These are phyloP conservation scores for Yamadazyma nakazawae DNA, from an alignment of 805 yeast genomes.

Conservation along the genomic window DNA sequence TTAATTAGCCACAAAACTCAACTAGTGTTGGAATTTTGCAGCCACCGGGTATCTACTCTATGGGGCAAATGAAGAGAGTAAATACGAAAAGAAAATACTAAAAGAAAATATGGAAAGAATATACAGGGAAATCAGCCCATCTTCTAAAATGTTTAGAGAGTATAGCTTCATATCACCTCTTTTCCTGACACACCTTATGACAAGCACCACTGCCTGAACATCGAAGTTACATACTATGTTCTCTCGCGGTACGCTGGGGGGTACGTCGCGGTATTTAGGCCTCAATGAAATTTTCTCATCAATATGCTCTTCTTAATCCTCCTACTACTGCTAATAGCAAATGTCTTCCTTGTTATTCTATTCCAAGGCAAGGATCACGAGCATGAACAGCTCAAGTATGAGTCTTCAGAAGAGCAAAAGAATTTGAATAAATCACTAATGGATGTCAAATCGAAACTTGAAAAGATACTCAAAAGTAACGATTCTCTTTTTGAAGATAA, in stretches of 20 bases:
- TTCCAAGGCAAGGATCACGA: conserved; percentile 8
- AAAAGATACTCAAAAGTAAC: conserved; percentile 6
- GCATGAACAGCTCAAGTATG: conserved; percentile 4
- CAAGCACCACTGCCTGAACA: too few species aligned
- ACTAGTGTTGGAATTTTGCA: too few species aligned
- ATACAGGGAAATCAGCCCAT: too few species aligned
- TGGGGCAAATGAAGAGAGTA: too few species aligned
- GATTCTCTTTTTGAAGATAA: conserved; percentile 9
- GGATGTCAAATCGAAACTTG: conserved; percentile 8
- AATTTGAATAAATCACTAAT: conserved; percentile 6
- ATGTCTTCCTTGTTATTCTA: conserved; percentile 2
- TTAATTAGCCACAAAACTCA: too few species aligned
- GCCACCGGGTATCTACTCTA: too few species aligned
- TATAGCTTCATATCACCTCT: too few species aligned
- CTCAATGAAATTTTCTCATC: neutral
- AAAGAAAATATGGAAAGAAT: too few species aligned
- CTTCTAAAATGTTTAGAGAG: too few species aligned
- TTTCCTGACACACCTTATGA: too few species aligned
- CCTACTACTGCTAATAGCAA: conserved; percentile 1
- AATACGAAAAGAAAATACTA: too few species aligned
- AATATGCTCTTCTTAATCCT: conserved; percentile 8
- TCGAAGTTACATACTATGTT: too few species aligned
- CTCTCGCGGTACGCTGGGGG: neutral
- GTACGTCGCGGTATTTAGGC: neutral
- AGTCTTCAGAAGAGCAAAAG: conserved; percentile 12